Conservation (phyloP, 495 filamentous ascomycete species). For the Elaphomyces granulatus region DNA sequence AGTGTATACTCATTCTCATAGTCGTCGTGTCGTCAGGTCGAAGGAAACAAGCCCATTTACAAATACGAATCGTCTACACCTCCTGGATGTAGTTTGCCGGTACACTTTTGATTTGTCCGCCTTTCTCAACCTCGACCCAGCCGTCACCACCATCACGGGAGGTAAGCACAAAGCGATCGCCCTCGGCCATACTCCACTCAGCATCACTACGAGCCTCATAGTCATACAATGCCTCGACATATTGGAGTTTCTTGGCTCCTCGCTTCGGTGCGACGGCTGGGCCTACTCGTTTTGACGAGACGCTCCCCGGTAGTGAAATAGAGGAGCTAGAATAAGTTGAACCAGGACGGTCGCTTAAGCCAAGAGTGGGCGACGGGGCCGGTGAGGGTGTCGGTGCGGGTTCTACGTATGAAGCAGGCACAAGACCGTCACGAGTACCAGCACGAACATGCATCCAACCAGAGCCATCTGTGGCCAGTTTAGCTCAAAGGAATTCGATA, state of each 20-base stretch:
- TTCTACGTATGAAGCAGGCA: conserved; percentile 73
- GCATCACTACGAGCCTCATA: conserved; percentile 74
- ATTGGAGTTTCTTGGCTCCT: conserved; percentile 88
- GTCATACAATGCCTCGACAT: conserved; percentile 86
- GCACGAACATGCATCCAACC: conserved; percentile 78
- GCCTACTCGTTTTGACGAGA: conserved; percentile 63
- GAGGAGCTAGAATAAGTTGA: conserved; percentile 75
- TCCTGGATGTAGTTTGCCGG: conserved; percentile 86
- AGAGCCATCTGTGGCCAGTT: conserved; percentile 49
- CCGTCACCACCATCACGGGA: conserved; percentile 79
- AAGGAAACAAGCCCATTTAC: too few relatives aligned
- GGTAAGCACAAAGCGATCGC: conserved; percentile 81
- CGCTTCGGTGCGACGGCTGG: conserved; percentile 84
- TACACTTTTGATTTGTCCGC: conserved; percentile 80
- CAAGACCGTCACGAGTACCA: conserved; percentile 57
- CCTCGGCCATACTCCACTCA: conserved; percentile 81
- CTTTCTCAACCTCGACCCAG: conserved; percentile 91
- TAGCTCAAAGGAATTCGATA: too few relatives aligned
- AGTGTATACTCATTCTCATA: too few relatives aligned
- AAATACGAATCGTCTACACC: conserved; percentile 33
- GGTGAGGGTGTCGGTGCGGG: conserved; percentile 32
- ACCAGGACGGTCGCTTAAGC: conserved; percentile 34
- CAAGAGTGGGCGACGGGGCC: conserved; percentile 20
- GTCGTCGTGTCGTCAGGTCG: too few relatives aligned
- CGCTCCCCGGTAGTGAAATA: conserved; percentile 47